Evolutionary conservation across 768 basidiomycete species (phyloP), one percentile per base, ranked within the genome.

Genomic region (Boletus rubescentipes): DNA sequence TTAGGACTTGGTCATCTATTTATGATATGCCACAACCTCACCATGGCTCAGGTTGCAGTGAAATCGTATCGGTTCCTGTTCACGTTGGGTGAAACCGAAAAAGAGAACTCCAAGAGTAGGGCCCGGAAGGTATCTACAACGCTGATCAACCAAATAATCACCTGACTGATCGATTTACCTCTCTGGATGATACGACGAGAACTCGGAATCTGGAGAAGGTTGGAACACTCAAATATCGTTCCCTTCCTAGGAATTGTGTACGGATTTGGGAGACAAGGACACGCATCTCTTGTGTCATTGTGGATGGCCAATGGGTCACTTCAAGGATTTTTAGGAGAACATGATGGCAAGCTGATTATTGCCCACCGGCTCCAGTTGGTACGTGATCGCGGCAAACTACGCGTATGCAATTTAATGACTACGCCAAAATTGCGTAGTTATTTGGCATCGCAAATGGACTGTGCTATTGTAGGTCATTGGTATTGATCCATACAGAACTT

Each of bases 401-500:
- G 1, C 9, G 26, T 4, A 15, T 35, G 1, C 9, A 7, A 2
- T 29, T 9, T 42, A 9, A 21, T 42, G 5, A 21, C 23, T 26
- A 29, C 12, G 7, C 9, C 15, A 51, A 20, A n/a, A 44, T 30
- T n/a, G 21, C 20, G 15, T 37, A 61, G 60, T 40, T 61, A 15
- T 32, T 47, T 16, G 52, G 48, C n/a, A 46, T 60, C 11, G 54
- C 60, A 6, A 50, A 46, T 31, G 60, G 60, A 7, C 37, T 57
- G 4, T 5, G 3, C 9, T 53, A 55, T 32, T 21, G 59, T 54
- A 38, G 2, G 58, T 53, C 7, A 11, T 18, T 5, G 26, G 10
- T 35, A 6, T 32, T 15, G 12, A 15, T 21, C 5, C 9, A 8
- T 15, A 9, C 26, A 1, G 16, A 29, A 36, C 23, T 2, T 47